Evolutionary conservation across 495 filamentous ascomycete genomes (phyloP), one percentile per base, ranked within the genome.

Genomic region (Podospora australis): DNA sequence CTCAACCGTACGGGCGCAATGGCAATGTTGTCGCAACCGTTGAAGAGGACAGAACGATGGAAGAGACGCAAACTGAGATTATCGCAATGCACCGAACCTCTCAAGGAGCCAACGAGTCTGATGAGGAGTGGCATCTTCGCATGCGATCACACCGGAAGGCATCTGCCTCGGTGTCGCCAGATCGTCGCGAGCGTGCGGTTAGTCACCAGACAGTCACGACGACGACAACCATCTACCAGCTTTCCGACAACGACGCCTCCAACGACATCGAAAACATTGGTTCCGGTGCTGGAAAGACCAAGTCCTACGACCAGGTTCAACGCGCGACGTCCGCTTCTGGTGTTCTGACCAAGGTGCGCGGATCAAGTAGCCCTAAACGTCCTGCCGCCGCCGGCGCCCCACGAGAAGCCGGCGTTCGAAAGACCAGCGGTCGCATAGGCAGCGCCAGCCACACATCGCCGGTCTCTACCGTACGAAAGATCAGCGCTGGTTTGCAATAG

Each of bases 391-490:
- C 71, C 68, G 47, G 75, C 77, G 59, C 71, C 75, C 53, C 70
- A 58, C 40, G 57, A 14, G 59, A 60, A 46, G 74, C 73, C 21
- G 88, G 87, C 11, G 83, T 96, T 20, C 79, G 91, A 45, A 98
- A 98, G 71, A 84, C 85, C 5, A 96, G 90, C 63, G 88, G 89
- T n/a, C 79, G 91, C 7, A 77, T 96, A n/a, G 89, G 89, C 6
- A 95, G 90, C 60, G 70, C 84, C 13, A 81, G 83, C 20, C 59
- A 55, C 25, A 53, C 50, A 17, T 47, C 64, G 11, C 60, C 60
- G 10, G 52, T 56, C 7, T 52, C 64, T 14, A 59, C 63, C 13
- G 53, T 56, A 14, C 60, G 72, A 26, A 75, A 74, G 61, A 57
- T 72, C 35, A 74, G 70, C 23, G 40, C 40, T 13, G 72, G 69